Evolutionary conservation across 2,329 filamentous ascomycete genomes (phyloP).

Genomic region (Paraconiothyrium brasiliense): DNA sequence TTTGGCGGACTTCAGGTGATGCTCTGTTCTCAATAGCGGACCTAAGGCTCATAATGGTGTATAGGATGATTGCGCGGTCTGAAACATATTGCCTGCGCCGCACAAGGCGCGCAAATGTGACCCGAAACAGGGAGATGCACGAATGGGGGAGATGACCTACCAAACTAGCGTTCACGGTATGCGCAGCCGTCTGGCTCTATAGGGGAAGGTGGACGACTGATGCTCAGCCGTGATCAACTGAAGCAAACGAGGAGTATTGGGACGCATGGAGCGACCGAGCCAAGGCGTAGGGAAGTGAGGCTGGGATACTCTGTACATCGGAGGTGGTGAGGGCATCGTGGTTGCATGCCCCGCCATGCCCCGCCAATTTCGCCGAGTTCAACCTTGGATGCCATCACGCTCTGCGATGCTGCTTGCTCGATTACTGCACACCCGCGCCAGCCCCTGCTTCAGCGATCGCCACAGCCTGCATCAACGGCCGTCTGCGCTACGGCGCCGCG

Average conservation of each 20-base stretch:
- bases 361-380: slow-evolving; percentile 7
- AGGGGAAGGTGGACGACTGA: slow-evolving; percentile 21
- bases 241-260: slow-evolving; percentile 33
- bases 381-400: not conserved
- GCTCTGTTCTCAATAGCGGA: slow-evolving; percentile 15
- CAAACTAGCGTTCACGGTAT: slow-evolving; percentile 14
- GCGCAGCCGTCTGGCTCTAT: slow-evolving; percentile 22
- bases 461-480: slow-evolving; percentile 44
- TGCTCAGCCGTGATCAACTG: slow-evolving; percentile 32
- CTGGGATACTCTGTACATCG: slow-evolving; percentile 24
- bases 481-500: slow-evolving; percentile 33
- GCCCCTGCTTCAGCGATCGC: slow-evolving; percentile 36
- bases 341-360: slow-evolving; percentile 13
- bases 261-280: slow-evolving; percentile 16
- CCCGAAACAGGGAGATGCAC: slow-evolving; percentile 38
- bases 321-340: slow-evolving; percentile 17
- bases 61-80: slow-evolving; percentile 34
- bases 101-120: slow-evolving; percentile 25
- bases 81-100: slow-evolving; percentile 26
- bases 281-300: slow-evolving; percentile 33
- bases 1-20: slow-evolving; percentile 26
- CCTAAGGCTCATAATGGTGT: slow-evolving; percentile 30
- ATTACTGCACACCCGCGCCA: slow-evolving; percentile 26
- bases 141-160: not conserved
- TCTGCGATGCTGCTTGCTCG: slow-evolving; percentile 25